Base-by-base conservation (phyloP, 345 rosid species). In the Populus euphratica region DNA sequence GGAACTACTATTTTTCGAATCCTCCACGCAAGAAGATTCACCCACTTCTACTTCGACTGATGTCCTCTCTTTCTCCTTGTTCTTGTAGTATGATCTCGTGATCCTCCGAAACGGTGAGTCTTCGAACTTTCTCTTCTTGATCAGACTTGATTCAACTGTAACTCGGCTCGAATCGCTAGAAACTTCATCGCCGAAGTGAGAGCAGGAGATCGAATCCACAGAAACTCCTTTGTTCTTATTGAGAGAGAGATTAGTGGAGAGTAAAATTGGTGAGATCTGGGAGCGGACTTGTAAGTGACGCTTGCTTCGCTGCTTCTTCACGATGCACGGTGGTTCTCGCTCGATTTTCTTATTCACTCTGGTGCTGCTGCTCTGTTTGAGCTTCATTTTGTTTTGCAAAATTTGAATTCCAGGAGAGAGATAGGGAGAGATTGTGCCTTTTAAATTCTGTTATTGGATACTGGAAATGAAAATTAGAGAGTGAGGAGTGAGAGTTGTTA, bases 161-260 rank as follows among this genome's bases (percentile, higher is more conserved):
- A 85, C 88, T 80, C 87, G 79, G 79, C 85, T 85, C 2, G 89
- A 88, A 59, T 76, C 78, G 74, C 85, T 88, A 12, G 90, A 89
- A 65, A 88, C 89, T 44, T 82, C 91, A 39, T 67, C 83, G 8
- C 54, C 86, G 33, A n/a, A 21, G 27, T 25, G 6, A 6, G 27
- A 43, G n/a, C 49, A n/a, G 13, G 36, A 16, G 44, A 49, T 33
- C 31, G 75, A 62, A 20, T 25, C 41, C 21, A 16, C 66, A 14
- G 59, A 49, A 27, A 65, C 21, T 31, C 61, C 23, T 59, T 27
- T 31, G 68, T 16, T 47, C 69, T 44, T 36, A 21, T 5, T 54
- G 29, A 54, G 66, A 68, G 69, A 5, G 62, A 27, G 61, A 41
- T 69, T 64, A 39, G 17, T 10, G 35, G 67, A n/a, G 73, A 68